Evolutionary conservation across 2,329 filamentous ascomycete species (phyloP).

Genomic region (Dactylellina cionopaga): DNA sequence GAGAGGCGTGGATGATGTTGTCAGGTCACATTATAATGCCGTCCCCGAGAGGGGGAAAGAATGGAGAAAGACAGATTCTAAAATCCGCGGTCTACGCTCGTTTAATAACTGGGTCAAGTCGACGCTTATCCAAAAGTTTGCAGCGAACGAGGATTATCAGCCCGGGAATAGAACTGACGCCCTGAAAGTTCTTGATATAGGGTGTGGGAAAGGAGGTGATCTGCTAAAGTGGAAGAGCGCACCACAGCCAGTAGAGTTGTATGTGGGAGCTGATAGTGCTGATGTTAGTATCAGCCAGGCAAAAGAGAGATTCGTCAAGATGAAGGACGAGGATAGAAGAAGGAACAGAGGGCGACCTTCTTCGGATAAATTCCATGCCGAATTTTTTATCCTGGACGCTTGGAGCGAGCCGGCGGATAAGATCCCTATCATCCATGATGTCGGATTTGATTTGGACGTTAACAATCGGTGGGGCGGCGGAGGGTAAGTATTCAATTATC

Average conservation of each 20-base stretch:
- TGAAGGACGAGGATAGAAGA: conserved; percentile 69
- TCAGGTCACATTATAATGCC: conserved; percentile 93
- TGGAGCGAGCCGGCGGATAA: conserved; percentile 85
- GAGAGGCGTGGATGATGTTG: conserved; percentile 81
- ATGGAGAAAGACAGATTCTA: conserved; percentile 92
- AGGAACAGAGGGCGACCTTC: conserved; percentile 67
- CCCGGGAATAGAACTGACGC: conserved; percentile 65
- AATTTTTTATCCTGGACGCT: conserved; percentile 92
- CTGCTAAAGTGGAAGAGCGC: conserved; percentile 95
- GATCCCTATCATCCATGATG: conserved; percentile 80
- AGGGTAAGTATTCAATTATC: conserved; percentile 50
- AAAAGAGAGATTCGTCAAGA: conserved; percentile 79
- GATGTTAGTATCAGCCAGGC: conserved; percentile 93
- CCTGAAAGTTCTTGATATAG: conserved; percentile 88
- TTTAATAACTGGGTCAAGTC: conserved; percentile 99
- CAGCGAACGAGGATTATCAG: conserved; percentile 76
- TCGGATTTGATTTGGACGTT: conserved; percentile 82
- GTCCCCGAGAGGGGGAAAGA: conserved; percentile 92
- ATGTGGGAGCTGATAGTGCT: conserved; percentile 92
- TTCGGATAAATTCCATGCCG: conserved; percentile 74
- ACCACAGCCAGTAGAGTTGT: conserved; percentile 88
- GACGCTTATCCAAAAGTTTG: conserved; percentile 95
- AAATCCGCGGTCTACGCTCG: conserved; percentile 90
- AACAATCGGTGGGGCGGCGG: conserved; percentile 62
- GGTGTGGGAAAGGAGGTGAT: conserved; percentile 96